phyloP scores from a whole-genome alignment of 352 stramenopile species.

The Globisporangium nodosum region DNA sequence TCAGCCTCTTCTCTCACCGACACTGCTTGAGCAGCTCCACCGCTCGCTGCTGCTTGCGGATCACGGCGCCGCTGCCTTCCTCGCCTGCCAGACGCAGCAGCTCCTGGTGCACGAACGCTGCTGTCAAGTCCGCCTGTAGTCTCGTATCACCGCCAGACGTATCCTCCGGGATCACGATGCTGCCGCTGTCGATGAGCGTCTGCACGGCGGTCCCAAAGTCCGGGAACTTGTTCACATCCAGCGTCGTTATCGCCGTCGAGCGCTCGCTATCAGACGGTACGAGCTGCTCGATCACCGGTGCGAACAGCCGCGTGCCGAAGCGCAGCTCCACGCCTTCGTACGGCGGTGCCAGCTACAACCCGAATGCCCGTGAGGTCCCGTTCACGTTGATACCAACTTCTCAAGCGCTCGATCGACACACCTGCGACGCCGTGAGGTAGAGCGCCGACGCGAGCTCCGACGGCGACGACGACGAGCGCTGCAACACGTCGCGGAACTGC shows the following conservation, averaged over 20 bases:
- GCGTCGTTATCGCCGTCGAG: background rate
- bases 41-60: slow-evolving; percentile 57
- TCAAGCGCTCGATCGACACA: slow-evolving; percentile 4
- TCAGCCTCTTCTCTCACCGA: slow-evolving; percentile 14
- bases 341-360: slow-evolving; percentile 48
- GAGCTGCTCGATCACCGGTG: slow-evolving; percentile 44
- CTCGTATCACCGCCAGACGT: background rate
- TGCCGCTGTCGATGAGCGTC: slow-evolving; percentile 31
- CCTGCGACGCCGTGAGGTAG: slow-evolving; percentile 60
- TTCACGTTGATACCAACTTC: background rate
- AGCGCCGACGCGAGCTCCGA: slow-evolving; percentile 44
- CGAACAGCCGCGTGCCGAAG: slow-evolving; percentile 62
- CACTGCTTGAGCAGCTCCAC: slow-evolving; percentile 51
- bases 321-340: slow-evolving; percentile 72
- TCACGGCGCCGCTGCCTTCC: slow-evolving; percentile 44
- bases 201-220: slow-evolving; percentile 53
- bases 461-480: slow-evolving; percentile 17
- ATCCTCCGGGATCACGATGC: slow-evolving; percentile 16
- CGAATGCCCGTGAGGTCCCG: background rate
- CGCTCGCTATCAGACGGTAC: slow-evolving; percentile 19
- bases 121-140: slow-evolving; percentile 18
- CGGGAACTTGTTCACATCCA: slow-evolving; percentile 18
- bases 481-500: slow-evolving; percentile 33
- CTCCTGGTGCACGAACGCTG: slow-evolving; percentile 44
- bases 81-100: slow-evolving; percentile 53